These are phyloP conservation scores for Jimgerdemannia flammicorona DNA, from an alignment of 192 early-diverging fungal genomes.

Conservation along the genomic window DNA sequence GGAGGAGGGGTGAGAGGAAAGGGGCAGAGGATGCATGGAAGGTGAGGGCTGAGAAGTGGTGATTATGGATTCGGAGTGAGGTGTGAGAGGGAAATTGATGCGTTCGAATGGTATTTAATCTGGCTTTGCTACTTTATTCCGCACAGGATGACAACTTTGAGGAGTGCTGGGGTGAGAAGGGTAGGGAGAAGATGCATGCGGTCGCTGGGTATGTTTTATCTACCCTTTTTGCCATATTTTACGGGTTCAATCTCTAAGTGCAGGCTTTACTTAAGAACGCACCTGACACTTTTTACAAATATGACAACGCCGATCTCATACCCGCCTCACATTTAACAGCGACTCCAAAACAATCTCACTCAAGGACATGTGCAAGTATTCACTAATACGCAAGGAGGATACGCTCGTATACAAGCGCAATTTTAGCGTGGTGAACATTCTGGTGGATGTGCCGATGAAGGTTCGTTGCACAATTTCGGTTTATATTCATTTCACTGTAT, in stretches of 20 bases:
- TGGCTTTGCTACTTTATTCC: not conserved
- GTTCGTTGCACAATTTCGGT: constrained; percentile 11
- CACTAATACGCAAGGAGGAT: constrained; percentile 31
- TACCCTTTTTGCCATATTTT: constrained; percentile 1
- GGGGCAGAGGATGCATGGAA: not conserved
- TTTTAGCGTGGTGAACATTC: constrained; percentile 32
- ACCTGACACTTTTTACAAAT: too few relatives aligned
- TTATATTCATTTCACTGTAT: not conserved
- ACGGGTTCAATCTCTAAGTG: not conserved
- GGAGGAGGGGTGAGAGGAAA: not conserved
- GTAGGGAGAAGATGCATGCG: constrained; percentile 26
- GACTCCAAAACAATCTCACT: constrained; percentile 38
- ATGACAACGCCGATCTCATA: not conserved
- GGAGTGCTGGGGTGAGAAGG: constrained; percentile 23
- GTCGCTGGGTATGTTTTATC: constrained; percentile 26
- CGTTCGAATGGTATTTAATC: too few relatives aligned
- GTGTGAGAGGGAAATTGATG: too few relatives aligned
- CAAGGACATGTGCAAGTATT: constrained; percentile 36
- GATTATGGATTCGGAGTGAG: not conserved
- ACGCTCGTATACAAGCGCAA: constrained; percentile 32
- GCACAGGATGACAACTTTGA: constrained; percentile 10
- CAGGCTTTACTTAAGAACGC: too few relatives aligned
- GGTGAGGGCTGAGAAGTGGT: not conserved
- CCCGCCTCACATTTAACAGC: constrained; percentile 2
- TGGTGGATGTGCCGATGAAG: constrained; percentile 32